These are phyloP conservation scores for Crithidia fasciculata DNA, from an alignment of 208 protist genomes.

Conservation along the genomic window DNA sequence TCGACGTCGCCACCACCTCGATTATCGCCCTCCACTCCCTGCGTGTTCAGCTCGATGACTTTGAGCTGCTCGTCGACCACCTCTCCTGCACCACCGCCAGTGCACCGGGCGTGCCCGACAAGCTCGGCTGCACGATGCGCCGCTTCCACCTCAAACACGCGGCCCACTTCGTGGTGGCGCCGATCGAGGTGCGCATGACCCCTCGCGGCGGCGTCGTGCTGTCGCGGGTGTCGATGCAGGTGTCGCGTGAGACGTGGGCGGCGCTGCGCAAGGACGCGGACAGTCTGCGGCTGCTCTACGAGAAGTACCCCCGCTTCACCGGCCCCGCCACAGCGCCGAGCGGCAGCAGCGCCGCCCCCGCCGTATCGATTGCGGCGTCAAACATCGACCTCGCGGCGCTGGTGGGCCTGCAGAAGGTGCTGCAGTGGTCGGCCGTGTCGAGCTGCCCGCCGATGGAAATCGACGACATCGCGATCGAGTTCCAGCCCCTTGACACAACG, in stretches of 20 bases:
- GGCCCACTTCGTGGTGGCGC: conserved; percentile 30
- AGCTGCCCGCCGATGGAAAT: conserved; percentile 25
- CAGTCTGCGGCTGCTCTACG: conserved; percentile 22
- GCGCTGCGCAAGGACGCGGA: conserved; percentile 26
- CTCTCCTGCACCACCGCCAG: conserved; percentile 33
- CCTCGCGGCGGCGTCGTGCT: conserved; percentile 31
- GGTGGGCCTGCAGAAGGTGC: conserved; percentile 10
- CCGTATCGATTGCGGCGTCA: neutral
- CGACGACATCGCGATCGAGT: conserved; percentile 16
- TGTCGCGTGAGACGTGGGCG: conserved; percentile 34
- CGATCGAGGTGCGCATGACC: conserved; percentile 40
- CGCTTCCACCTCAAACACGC: conserved; percentile 32
- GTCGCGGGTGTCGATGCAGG: conserved; percentile 35
- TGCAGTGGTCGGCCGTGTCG: conserved; percentile 25
- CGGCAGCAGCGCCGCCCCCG: neutral
- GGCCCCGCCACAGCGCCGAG: neutral
- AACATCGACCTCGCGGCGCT: conserved; percentile 10
- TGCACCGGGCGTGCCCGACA: conserved; percentile 16
- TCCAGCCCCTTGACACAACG: conserved; percentile 32
- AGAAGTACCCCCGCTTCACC: conserved; percentile 25
- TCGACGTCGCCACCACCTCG: conserved; percentile 10
- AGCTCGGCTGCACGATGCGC: conserved; percentile 48
- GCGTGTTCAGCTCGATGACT: conserved; percentile 21
- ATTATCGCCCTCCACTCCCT: conserved; percentile 25
- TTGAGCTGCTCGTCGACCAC: conserved; percentile 27